A percentile compares a stretch with the other conserved stretches of the same genome.
Conservation (phyloP, 345 rosid genomes). For the Salix viminalis region DNA sequence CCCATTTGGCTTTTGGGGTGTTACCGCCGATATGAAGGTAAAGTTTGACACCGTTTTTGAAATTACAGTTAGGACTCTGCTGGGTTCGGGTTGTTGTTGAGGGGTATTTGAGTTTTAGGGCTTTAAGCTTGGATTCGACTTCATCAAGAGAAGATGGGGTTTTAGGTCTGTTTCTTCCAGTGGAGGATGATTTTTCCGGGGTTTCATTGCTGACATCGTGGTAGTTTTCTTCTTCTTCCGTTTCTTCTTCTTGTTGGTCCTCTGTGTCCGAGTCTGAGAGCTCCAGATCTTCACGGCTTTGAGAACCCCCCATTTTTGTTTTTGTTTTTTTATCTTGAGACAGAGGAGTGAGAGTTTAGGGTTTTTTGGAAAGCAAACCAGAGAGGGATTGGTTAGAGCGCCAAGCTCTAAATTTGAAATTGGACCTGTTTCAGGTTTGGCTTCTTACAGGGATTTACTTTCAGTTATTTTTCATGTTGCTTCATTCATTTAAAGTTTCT, state of each 20-base stretch:
- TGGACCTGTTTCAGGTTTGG: slow-evolving; percentile 10
- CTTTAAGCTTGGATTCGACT: slow-evolving; percentile 58
- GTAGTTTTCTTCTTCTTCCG: slow-evolving; percentile 40
- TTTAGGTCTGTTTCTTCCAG: slow-evolving; percentile 23
- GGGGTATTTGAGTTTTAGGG: slow-evolving; percentile 61
- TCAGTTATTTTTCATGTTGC: background rate
- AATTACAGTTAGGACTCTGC: slow-evolving; percentile 25
- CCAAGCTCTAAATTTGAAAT: slow-evolving; percentile 56
- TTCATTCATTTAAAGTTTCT: too few relatives aligned
- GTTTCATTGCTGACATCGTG: slow-evolving; percentile 49
- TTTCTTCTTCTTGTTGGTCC: slow-evolving; percentile 26
- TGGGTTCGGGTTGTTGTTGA: slow-evolving; percentile 12
- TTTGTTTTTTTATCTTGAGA: background rate
- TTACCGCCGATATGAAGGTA: slow-evolving; percentile 66
- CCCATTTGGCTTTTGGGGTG: slow-evolving; percentile 82
- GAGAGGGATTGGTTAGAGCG: slow-evolving; percentile 19
- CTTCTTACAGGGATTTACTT: background rate
- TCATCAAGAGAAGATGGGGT: slow-evolving; percentile 60
- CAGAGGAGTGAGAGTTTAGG: background rate
- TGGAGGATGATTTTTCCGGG: slow-evolving; percentile 39
- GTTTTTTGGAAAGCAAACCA: background rate
- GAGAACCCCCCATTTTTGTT: slow-evolving; percentile 57
- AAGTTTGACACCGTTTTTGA: slow-evolving; percentile 49
- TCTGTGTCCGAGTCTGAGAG: slow-evolving; percentile 63
- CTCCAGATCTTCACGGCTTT: slow-evolving; percentile 65